Evolutionary conservation across 352 stramenopile species (phyloP), one percentile per base, ranked within the genome.

Genomic region (Peronospora belbahrii): DNA sequence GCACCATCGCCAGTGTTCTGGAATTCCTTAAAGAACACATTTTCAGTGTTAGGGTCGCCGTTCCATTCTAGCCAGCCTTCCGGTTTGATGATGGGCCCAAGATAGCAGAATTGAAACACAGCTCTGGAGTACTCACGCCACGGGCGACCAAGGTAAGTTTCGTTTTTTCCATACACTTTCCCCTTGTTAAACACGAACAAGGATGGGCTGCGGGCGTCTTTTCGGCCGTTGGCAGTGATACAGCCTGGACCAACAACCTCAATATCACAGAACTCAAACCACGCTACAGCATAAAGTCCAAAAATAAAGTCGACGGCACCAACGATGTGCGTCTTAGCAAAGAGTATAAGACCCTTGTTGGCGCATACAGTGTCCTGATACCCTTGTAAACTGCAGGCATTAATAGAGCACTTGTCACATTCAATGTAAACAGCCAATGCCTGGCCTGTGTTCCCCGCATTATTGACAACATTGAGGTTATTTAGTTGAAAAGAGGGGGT

Each of bases 21-120:
- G 15, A 35, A 54, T 31, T 55, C 47, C 8, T 31, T 42, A 13
- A 55, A 55, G 11, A 32, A 20, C 2, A 55, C 38, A 14, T 55
- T 42, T 1, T 15, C 13, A 0, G 20, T 41, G 42, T 23, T 32
- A 31, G 23, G 11, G 22, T 11, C 20, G 2, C 20, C 28, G 31
- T 41, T 25, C 31, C 42, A 49, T 11, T 3, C 7, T 1, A 11
- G 13, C 42, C 42, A 41, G 2, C 42, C 42, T 0, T 23, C 9
- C 6, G 19, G 20, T 10, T 30, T 40, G 13, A 49, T 34, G 7
- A 49, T 31, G 13, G 40, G 30, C 15, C 31, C 8, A 11, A 49
- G 42, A 6, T 49, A 6, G 42, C 31, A 33, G 30, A 41, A 41
- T 13, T 49, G 42, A 11, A 14, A 49, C 4, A 41, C 19, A 2